Conservation (phyloP, 2,329 filamentous ascomycete species). For the Plenodomus biglobosus region DNA sequence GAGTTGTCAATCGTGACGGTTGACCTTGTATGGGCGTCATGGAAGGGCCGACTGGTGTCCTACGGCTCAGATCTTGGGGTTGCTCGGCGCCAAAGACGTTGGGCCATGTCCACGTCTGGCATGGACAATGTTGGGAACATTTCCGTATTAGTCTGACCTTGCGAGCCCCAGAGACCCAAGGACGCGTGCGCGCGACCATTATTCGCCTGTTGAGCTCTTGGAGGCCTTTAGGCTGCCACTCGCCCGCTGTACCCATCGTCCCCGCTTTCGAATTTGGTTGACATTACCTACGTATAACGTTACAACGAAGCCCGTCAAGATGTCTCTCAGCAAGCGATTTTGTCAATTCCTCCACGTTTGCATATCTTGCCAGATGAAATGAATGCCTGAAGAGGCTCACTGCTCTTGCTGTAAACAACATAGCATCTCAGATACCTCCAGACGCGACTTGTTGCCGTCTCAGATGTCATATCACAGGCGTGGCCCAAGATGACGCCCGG, state of each 20-base stretch:
- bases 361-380: background rate
- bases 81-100: background rate
- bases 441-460: background rate
- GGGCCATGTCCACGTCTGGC: background rate
- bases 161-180: constrained; percentile 21
- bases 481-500: constrained; percentile 13
- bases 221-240: constrained; percentile 15
- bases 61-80: background rate
- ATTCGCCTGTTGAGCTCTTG: constrained; percentile 18
- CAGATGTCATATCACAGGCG: background rate
- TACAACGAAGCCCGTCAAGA: background rate
- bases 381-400: background rate
- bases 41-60: background rate
- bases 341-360: background rate
- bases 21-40: background rate
- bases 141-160: constrained; percentile 26
- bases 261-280: background rate
- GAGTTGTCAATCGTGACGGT: background rate
- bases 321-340: constrained; percentile 2
- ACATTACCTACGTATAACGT: too few relatives aligned
- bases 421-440: background rate
- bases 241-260: constrained; percentile 10
- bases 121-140: constrained; percentile 20
- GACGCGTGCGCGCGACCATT: constrained; percentile 7
- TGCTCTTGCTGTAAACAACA: background rate